Conservation (phyloP, 1,284 basidiomycete species). For the Papiliotrema flavescens region DNA sequence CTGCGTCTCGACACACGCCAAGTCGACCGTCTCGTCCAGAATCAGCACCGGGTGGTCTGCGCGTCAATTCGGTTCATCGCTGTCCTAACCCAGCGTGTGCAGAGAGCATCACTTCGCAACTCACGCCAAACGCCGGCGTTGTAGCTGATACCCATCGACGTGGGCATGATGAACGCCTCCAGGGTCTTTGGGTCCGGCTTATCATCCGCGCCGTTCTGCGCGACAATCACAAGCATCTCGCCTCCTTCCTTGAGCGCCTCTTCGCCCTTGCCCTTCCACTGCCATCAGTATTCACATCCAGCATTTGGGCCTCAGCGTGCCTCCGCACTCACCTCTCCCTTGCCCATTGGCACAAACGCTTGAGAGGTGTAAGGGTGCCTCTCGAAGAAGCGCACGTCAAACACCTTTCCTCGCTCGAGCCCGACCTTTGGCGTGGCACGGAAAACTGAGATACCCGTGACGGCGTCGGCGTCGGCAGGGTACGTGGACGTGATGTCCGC, state of each 20-base stretch:
- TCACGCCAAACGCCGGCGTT: conserved; percentile 80
- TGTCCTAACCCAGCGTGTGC: no score
- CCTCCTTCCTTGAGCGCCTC: conserved; percentile 35
- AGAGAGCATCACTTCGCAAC: no score
- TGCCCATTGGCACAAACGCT: conserved; percentile 83
- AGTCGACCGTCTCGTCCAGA: conserved; percentile 45
- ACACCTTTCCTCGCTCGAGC: conserved; percentile 53
- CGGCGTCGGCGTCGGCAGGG: conserved; percentile 53
- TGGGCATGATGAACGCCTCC: conserved; percentile 70
- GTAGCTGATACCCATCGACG: conserved; percentile 78
- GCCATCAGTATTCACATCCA: conserved; percentile 1
- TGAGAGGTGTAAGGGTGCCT: conserved; percentile 59
- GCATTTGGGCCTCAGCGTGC: neutral
- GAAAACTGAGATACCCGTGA: conserved; percentile 69
- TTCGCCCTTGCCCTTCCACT: conserved; percentile 43
- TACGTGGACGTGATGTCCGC: conserved; percentile 65
- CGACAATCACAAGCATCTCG: conserved; percentile 65
- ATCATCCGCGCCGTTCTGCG: conserved; percentile 68
- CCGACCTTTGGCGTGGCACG: conserved; percentile 58
- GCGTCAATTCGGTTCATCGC: neutral
- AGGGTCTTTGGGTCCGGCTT: conserved; percentile 59
- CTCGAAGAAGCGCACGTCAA: conserved; percentile 51
- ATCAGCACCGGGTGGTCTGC: conserved; percentile 48
- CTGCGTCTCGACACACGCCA: conserved; percentile 49
- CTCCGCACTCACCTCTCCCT: conserved; percentile 44